Evolutionary conservation across 1,284 basidiomycete genomes (phyloP).

Genomic region (Sanghuangporus baumii): DNA sequence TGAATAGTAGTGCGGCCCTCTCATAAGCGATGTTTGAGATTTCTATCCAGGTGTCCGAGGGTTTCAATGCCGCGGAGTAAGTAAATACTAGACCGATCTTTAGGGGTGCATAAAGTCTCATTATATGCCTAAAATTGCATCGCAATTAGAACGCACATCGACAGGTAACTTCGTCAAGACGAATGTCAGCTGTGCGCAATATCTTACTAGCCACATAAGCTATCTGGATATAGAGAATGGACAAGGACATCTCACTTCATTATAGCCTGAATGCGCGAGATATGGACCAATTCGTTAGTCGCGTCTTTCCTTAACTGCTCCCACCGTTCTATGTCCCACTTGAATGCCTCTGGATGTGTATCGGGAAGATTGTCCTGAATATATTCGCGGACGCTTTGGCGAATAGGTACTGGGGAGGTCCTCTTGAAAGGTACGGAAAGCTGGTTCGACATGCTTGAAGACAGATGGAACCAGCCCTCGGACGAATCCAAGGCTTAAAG

Average conservation of each 20-base stretch:
- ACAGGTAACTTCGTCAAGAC: conserved; percentile 68
- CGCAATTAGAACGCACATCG: conserved; percentile 44
- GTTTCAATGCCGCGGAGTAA: conserved; percentile 67
- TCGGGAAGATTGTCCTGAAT: conserved; percentile 64
- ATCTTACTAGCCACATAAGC: conserved; percentile 42
- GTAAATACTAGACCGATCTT: conserved; percentile 77
- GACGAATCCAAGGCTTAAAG: neutral
- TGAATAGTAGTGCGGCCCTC: conserved; percentile 73
- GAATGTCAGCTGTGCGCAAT: conserved; percentile 84
- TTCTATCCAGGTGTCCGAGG: conserved; percentile 52
- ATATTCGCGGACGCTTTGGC: conserved; percentile 57
- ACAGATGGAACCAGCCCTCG: neutral
- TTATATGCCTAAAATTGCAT: conserved; percentile 5
- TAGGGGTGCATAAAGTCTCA: conserved; percentile 3
- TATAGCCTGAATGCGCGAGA: conserved; percentile 42
- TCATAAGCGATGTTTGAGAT: conserved; percentile 78
- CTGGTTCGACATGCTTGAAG: conserved; percentile 64
- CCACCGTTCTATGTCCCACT: conserved; percentile 72
- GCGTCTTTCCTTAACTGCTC: conserved; percentile 62
- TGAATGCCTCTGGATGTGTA: conserved; percentile 88
- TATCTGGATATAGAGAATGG: neutral
- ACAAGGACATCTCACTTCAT: conserved; percentile 36
- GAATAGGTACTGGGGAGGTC: conserved; percentile 56
- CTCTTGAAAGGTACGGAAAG: conserved; percentile 75
- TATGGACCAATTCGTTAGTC: conserved; percentile 52